Percentiles rank a stretch among this genome's conserved stretches.
Conservation (phyloP, 768 basidiomycete species). For the Lyophyllum decastes region DNA sequence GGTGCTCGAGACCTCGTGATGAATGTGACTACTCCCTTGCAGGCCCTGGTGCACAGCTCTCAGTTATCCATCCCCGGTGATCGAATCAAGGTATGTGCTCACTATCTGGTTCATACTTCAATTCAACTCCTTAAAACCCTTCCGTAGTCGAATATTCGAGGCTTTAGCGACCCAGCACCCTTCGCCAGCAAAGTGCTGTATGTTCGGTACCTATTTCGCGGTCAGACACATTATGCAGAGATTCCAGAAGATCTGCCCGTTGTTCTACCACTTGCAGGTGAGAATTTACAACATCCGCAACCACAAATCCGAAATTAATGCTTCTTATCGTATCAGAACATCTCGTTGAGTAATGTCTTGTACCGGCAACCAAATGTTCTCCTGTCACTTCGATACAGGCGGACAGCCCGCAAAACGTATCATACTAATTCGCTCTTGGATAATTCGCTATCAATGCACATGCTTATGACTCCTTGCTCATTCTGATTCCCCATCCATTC, state of each 20-base stretch:
- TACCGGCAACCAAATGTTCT: background rate
- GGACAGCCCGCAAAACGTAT: background rate
- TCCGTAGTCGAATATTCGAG: slow-evolving; percentile 68
- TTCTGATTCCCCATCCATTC: background rate
- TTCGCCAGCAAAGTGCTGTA: slow-evolving; percentile 69
- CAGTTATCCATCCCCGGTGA: slow-evolving; percentile 79
- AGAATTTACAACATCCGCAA: slow-evolving; percentile 25
- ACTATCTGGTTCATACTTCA: slow-evolving; percentile 7
- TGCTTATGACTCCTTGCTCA: slow-evolving; percentile 2
- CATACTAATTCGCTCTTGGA: background rate
- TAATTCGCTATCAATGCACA: background rate
- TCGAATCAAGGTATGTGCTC: slow-evolving; percentile 63
- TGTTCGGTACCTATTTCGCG: slow-evolving; percentile 77
- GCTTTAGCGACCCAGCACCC: slow-evolving; percentile 87
- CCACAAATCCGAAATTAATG: background rate
- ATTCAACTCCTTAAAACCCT: background rate
- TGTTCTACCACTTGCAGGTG: slow-evolving; percentile 76
- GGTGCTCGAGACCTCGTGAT: slow-evolving; percentile 57
- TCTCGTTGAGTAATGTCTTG: slow-evolving; percentile 5
- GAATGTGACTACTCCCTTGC: slow-evolving; percentile 81
- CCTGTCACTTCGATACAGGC: background rate
- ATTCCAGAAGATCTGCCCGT: slow-evolving; percentile 69
- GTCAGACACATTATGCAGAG: slow-evolving; percentile 74
- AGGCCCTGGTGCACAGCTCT: slow-evolving; percentile 77
- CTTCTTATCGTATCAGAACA: slow-evolving; percentile 22